Base-by-base conservation (phyloP, 176 grass and related monocot genomes). In the Zoysia pacifica region DNA sequence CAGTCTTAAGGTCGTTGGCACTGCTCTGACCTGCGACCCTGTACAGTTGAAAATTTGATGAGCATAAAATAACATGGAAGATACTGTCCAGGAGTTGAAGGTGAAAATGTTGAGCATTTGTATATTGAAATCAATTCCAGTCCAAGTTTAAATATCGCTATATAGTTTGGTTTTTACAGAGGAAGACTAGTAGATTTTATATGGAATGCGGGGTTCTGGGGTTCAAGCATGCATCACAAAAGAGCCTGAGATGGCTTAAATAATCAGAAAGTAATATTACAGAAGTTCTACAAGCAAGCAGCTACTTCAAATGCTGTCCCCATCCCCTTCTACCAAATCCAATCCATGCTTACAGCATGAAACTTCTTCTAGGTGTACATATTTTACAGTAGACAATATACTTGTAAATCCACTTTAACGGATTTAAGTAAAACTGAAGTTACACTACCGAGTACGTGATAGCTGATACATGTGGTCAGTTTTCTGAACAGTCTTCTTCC, bases 11-110 rank as follows among this genome's bases (percentile, higher is more conserved):
- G 51, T 98, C 90, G 65, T 89, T 79, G 69, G 81, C 67, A 72
- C 69, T 94, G 84, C 92, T 98, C 80, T 82, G 69, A 85, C 68
- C 62, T 76, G 75, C 67, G 52, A 76, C 81, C 96, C 96, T 98
- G 79, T 76, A 67, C 60, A 77, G 71, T 74, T 52, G 62, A 51
- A 72, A 80, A 52, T 64, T 73, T 75, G 70, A 80, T 78, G 3
- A 20, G 18, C 56, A 84, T 20, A 70, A 71, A 28, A 63, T 55
- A n/a, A 73, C 46, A 61, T 52, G 46, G 15, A 48, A 46, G 15
- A 45, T 53, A 50, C 45, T 28, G 65, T 6, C 5, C 3, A 6
- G 74, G 8, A 62, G 13, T 6, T 73, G 40, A 72, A 54, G 40
- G 8, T 48, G 40, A 59, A 72, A 65, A 77, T 70, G 67, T 55